Conservation (phyloP, 768 basidiomycete species). For the Hemileccinum impolitum region DNA sequence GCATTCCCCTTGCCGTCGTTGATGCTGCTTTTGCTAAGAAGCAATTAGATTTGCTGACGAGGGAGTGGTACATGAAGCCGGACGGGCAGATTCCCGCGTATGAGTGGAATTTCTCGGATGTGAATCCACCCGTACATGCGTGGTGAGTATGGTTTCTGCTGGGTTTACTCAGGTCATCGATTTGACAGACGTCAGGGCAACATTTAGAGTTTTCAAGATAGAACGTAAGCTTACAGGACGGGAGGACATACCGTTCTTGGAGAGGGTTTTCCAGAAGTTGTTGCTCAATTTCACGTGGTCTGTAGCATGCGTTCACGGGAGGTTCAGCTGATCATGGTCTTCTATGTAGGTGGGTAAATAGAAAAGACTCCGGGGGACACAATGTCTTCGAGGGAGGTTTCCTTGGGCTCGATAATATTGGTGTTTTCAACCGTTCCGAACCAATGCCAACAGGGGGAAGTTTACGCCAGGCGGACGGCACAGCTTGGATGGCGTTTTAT, state of each 20-base stretch:
- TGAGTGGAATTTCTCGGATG: constrained; percentile 99
- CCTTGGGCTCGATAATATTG: constrained; percentile 96
- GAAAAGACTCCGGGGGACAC: constrained; percentile 92
- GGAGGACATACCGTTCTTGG: constrained; percentile 89
- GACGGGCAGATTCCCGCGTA: constrained; percentile 99
- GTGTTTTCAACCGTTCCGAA: constrained; percentile 96
- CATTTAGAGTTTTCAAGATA: constrained; percentile 98
- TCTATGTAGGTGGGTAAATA: constrained; percentile 86
- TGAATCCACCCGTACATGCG: constrained; percentile 98
- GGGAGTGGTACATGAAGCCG: constrained; percentile 99
- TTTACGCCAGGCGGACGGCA: constrained; percentile 96
- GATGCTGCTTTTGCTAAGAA: constrained; percentile 97
- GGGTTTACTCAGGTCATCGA: not conserved
- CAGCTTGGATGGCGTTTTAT: constrained; percentile 99
- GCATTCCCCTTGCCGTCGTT: constrained; percentile 93
- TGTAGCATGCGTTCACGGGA: constrained; percentile 11
- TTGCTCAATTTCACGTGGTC: constrained; percentile 96
- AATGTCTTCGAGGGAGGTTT: constrained; percentile 99
- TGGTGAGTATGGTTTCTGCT: constrained; percentile 50
- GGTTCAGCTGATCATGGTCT: not conserved
- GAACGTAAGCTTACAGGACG: constrained; percentile 92
- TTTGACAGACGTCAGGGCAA: constrained; percentile 56
- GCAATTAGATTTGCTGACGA: constrained; percentile 90
- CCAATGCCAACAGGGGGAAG: constrained; percentile 92
- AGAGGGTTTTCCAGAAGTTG: constrained; percentile 97